Evolutionary conservation across 1,139 yeast species (phyloP).

Genomic region (Yamadazyma dendronema): DNA sequence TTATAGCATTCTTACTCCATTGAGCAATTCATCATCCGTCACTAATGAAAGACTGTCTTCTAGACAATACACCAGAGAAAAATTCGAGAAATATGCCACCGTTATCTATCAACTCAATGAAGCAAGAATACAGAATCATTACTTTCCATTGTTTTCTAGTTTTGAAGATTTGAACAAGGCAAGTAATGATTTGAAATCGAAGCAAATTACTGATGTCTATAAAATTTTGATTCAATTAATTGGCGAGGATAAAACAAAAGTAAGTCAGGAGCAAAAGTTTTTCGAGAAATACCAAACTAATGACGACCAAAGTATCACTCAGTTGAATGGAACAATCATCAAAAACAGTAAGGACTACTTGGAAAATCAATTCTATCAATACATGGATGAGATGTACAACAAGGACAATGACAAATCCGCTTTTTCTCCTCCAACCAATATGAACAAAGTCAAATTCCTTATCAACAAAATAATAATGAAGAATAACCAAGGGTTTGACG

Average conservation of each 20-base stretch:
- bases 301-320: conserved; percentile 16
- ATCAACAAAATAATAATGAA: conserved; percentile 50
- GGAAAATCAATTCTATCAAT: conserved; percentile 74
- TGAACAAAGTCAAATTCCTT: conserved; percentile 70
- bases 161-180: conserved; percentile 54
- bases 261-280: conserved; percentile 48
- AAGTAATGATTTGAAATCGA: conserved; percentile 55
- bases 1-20: conserved; percentile 36
- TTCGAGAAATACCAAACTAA: conserved; percentile 30
- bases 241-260: conserved; percentile 34
- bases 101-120: conserved; percentile 70
- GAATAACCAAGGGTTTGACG: conserved; percentile 30
- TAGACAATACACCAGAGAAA: conserved; percentile 47
- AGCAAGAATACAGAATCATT: conserved; percentile 52
- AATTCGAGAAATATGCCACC: conserved; percentile 72
- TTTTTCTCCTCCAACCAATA: conserved; percentile 57
- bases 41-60: conserved; percentile 18
- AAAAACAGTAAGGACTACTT: conserved; percentile 58
- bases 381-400: conserved; percentile 69
- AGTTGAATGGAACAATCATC: conserved; percentile 50
- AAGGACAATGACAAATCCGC: conserved; percentile 55
- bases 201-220: conserved; percentile 66
- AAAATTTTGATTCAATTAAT: conserved; percentile 48
- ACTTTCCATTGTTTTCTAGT: conserved; percentile 51
- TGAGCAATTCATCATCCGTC: conserved; percentile 18